Evolutionary conservation across 176 grass and related monocot species (phyloP), one percentile per base, ranked within the genome.

Genomic region (Carex littledalei): DNA sequence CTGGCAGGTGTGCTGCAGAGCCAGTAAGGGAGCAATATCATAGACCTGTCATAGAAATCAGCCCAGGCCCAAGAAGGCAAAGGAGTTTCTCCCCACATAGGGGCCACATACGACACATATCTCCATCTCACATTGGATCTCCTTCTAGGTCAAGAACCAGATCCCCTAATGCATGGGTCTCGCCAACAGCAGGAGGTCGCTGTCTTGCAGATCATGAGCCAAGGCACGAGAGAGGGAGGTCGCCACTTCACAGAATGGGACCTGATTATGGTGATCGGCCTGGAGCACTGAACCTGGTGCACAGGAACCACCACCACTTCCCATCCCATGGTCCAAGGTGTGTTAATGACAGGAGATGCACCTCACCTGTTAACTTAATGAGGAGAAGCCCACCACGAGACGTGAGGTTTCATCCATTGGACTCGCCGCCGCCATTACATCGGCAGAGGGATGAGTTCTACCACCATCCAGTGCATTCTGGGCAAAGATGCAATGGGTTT

Each of bases 121-220:
- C 95, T 63, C 83, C 47, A 59, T 79, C 88, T 83, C 88, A 85
- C 54, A 90, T 88, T 41, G 86, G 89, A 85, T 98, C 92, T 84
- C 90, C 76, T 84, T 94, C 93, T 70, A 94, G 95, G 56, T 93
- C 89, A 64, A 93, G 93, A 84, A 93, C 91, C 84, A 86, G 90
- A 59, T 98, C 96, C 16, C 96, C 96, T 61, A 87, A 88, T 85
- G 18, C 68, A 78, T 95, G 96, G 93, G n/a, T 91, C 49, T 89
- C 90, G 11, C 86, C 91, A 47, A 85, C 84, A 74, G 85, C 80
- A 79, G 93, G 91, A 86, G 87, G 86, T 84, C 85, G 91, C 18
- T 82, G 80, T 41, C 64, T 89, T 15, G 35, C 52, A 52, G 92
- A 89, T 85, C 87, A 86, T 68, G 85, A 71, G 32, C 82, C 88